Conservation (phyloP, 495 filamentous ascomycete genomes). For the Cairneyella variabilis region DNA sequence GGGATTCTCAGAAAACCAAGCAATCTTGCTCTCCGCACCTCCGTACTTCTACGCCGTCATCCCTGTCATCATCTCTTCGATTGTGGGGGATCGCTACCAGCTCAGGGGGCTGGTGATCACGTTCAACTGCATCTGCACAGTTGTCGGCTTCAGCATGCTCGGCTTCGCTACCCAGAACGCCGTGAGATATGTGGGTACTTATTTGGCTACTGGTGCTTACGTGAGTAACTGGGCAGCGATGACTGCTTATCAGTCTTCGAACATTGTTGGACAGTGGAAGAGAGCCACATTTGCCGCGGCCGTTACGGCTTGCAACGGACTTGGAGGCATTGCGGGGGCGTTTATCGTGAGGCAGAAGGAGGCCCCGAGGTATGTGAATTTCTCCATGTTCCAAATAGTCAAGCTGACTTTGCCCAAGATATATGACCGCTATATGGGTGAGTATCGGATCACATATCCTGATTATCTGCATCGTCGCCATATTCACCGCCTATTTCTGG, state of each 20-base stretch:
- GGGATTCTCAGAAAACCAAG: constrained; percentile 61
- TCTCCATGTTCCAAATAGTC: neutral
- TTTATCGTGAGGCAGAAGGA: constrained; percentile 68
- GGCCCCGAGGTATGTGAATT: constrained; percentile 36
- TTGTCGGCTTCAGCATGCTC: constrained; percentile 69
- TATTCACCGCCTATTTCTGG: constrained; percentile 61
- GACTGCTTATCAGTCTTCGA: constrained; percentile 69
- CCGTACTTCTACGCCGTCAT: constrained; percentile 75
- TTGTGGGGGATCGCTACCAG: constrained; percentile 60
- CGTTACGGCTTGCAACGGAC: constrained; percentile 66
- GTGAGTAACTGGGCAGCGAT: constrained; percentile 78
- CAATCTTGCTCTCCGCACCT: constrained; percentile 70
- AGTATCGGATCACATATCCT: constrained; percentile 69
- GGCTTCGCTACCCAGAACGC: constrained; percentile 65
- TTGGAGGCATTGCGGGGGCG: constrained; percentile 72
- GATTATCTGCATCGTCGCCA: constrained; percentile 57
- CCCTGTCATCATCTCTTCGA: constrained; percentile 65
- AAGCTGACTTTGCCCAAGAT: constrained; percentile 35
- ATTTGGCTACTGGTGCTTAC: constrained; percentile 73
- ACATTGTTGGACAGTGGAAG: constrained; percentile 75
- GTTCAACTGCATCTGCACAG: constrained; percentile 71
- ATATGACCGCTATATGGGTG: constrained; percentile 68
- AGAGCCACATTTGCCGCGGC: constrained; percentile 66
- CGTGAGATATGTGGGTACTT: constrained; percentile 70
- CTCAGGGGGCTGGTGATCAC: constrained; percentile 65